These are phyloP conservation scores for Biscutella laevigata DNA, from an alignment of 441 rosid species.

Conservation along the genomic window DNA sequence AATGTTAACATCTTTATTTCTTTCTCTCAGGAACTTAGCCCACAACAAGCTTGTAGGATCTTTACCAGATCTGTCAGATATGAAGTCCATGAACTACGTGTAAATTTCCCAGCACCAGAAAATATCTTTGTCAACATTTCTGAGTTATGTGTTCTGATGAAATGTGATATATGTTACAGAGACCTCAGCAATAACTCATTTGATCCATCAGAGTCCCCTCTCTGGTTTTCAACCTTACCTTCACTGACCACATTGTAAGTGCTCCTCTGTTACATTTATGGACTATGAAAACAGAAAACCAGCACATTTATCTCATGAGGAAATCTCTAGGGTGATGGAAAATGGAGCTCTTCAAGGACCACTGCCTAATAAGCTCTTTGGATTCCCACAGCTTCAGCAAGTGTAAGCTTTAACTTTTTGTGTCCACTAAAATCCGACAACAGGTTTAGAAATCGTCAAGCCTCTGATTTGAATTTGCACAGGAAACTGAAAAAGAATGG, in stretches of 20 bases:
- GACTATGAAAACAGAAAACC: not conserved
- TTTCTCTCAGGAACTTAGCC: slow-evolving; percentile 60
- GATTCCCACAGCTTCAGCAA: slow-evolving; percentile 73
- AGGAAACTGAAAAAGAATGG: slow-evolving; percentile 70
- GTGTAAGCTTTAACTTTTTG: slow-evolving; percentile 43
- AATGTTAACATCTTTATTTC: slow-evolving; percentile 1
- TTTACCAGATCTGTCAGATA: slow-evolving; percentile 60
- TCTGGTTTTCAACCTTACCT: slow-evolving; percentile 77
- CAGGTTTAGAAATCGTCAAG: not conserved
- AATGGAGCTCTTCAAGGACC: slow-evolving; percentile 62
- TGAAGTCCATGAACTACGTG: slow-evolving; percentile 74
- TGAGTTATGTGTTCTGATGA: slow-evolving; percentile 4
- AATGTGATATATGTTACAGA: slow-evolving; percentile 33
- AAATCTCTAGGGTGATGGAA: slow-evolving; percentile 55
- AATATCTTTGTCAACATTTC: slow-evolving; percentile 4
- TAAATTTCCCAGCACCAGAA: slow-evolving; percentile 29
- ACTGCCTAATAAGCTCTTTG: slow-evolving; percentile 56
- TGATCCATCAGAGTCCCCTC: slow-evolving; percentile 60
- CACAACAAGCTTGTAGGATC: slow-evolving; percentile 66
- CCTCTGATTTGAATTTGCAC: slow-evolving; percentile 15
- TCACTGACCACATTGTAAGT: slow-evolving; percentile 80
- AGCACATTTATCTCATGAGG: slow-evolving; percentile 9
- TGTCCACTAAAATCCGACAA: not conserved
- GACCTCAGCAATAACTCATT: slow-evolving; percentile 86
- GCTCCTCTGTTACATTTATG: not conserved